Evolutionary conservation across 1,284 basidiomycete genomes (phyloP).

Genomic region (Heimioporus punctisporus): DNA sequence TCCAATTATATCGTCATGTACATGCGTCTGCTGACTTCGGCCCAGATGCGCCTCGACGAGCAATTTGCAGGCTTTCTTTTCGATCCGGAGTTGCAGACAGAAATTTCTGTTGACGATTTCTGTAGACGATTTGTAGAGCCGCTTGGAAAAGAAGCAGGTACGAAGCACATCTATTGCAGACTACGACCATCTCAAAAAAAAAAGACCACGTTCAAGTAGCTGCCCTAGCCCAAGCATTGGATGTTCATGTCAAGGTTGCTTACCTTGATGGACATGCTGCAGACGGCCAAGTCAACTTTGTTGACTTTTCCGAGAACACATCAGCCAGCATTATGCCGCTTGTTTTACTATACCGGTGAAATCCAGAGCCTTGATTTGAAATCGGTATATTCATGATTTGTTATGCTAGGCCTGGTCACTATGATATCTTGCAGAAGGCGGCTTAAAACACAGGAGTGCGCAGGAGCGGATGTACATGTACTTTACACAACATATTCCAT

Average conservation of each 20-base stretch:
- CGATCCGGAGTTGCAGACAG: conserved; percentile 67
- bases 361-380: background rate
- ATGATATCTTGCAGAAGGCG: conserved; percentile 58
- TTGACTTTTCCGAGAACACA: conserved; percentile 61
- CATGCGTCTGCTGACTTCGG: conserved; percentile 81
- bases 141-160: conserved; percentile 82
- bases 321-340: conserved; percentile 44
- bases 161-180: conserved; percentile 1
- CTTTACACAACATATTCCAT: conserved; percentile 5
- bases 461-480: background rate
- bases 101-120: conserved; percentile 56
- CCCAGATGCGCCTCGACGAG: conserved; percentile 72
- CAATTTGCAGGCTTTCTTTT: conserved; percentile 71
- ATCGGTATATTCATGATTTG: conserved; percentile 5
- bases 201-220: conserved; percentile 85
- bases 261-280: conserved; percentile 70
- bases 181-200: conserved; percentile 2
- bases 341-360: conserved; percentile 74
- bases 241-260: conserved; percentile 73
- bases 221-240: conserved; percentile 73
- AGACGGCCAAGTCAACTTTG: conserved; percentile 63
- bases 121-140: conserved; percentile 82
- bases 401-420: conserved; percentile 69
- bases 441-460: conserved; percentile 5
- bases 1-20: conserved; percentile 77